Evolutionary conservation across 2,329 filamentous ascomycete species (phyloP), one percentile per base, ranked within the genome.

Genomic region (Hypoxylon sp.): DNA sequence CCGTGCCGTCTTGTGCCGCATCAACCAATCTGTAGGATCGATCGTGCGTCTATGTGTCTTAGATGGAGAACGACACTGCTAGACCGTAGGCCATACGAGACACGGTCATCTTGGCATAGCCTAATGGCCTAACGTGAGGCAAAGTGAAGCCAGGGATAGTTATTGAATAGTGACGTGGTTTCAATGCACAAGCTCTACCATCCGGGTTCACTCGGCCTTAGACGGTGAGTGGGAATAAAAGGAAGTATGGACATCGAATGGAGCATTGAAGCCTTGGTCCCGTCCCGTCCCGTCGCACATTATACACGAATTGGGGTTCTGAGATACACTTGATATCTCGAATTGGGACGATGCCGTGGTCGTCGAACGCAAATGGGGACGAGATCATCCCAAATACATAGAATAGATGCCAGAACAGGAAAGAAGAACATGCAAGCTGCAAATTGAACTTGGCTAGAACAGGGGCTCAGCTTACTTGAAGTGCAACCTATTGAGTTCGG

Each of bases 381-480:
- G 41, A 45, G 31, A 47, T 36, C 27, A 42, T 37, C 38, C n/a
- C 25, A 30, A 43, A 26, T 37, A 26, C 45, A 47, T 38, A 16
- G 25, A 27, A 48, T 45, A 43, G 15, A 29, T 48, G 17, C 47
- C 15, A 23, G 17, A 48, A 48, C 16, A 30, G 55, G 55, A 49
- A 55, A 35, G 46, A 51, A 38, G 16, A 13, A 40, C 29, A 23
- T 35, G 35, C 19, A 26, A 20, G 17, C 12, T n/a, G 17, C 43
- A 34, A 51, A 51, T 55, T 8, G 27, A 36, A 48, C 40, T 17
- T 12, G 20, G 34, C 26, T 7, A 35, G 19, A 29, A 46, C 15
- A 34, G 19, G 35, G 38, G 11, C 34, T 23, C 19, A 34, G 66
- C 73, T 63, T 62, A 77, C 75, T 76, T 71, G 67, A 77, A 78